phyloP scores from a whole-genome alignment of 2,329 filamentous ascomycete genomes.

The Pleurostoma richardsiae region DNA sequence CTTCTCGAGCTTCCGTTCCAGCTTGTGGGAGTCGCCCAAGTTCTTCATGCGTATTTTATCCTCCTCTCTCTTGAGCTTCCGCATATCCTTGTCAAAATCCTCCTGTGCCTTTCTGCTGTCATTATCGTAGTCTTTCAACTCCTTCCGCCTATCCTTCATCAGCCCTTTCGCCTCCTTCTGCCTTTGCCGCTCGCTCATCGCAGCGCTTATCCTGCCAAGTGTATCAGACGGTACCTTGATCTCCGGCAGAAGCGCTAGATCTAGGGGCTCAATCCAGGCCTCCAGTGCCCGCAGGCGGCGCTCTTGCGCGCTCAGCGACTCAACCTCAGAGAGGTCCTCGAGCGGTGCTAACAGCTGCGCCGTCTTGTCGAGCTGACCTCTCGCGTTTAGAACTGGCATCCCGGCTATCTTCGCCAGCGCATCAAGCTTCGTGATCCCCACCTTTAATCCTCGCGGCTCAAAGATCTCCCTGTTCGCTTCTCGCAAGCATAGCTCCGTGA shows the following conservation, averaged over 20 bases:
- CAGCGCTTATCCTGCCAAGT: not conserved
- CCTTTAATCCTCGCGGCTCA: slow-evolving; percentile 8
- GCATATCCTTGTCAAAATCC: too few species aligned
- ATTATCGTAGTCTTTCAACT: not conserved
- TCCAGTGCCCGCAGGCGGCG: slow-evolving; percentile 8
- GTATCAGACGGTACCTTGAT: not conserved
- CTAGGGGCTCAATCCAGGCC: slow-evolving; percentile 9
- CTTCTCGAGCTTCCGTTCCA: too few species aligned
- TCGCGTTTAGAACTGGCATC: slow-evolving; percentile 10
- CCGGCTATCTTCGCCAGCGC: slow-evolving; percentile 10
- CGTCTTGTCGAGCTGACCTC: slow-evolving; percentile 8
- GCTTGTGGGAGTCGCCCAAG: too few species aligned
- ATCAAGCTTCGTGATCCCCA: slow-evolving; percentile 11
- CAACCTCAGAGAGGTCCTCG: not conserved
- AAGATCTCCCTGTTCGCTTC: slow-evolving; percentile 8
- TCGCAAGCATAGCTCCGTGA: slow-evolving; percentile 10
- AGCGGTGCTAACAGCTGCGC: slow-evolving; percentile 8
- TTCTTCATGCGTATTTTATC: too few species aligned
- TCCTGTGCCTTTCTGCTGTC: too few species aligned
- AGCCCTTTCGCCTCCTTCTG: slow-evolving; percentile 3
- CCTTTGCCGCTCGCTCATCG: slow-evolving; percentile 4
- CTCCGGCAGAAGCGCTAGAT: slow-evolving; percentile 5
- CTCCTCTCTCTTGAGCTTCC: too few species aligned
- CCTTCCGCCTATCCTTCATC: slow-evolving; percentile 1
- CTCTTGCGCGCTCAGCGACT: slow-evolving; percentile 8